These are phyloP conservation scores for Kwoniella pini DNA, from an alignment of 768 basidiomycete species.

Conservation along the genomic window DNA sequence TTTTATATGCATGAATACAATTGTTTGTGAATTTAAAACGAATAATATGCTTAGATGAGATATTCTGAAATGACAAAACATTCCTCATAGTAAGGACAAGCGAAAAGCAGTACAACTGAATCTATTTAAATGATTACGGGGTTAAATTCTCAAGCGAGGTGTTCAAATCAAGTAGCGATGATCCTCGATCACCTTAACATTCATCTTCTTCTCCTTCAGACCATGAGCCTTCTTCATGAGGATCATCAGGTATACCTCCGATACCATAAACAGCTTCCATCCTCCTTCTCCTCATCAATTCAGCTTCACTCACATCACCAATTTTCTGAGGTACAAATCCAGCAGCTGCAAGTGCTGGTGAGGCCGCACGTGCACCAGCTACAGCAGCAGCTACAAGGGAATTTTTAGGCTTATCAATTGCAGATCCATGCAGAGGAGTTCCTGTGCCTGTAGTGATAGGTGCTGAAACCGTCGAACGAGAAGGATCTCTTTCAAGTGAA, in stretches of 20 bases:
- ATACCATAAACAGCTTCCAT: constrained; percentile 58
- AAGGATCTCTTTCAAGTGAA: neutral
- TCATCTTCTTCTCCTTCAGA: constrained; percentile 23
- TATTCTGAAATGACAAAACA: too few species aligned
- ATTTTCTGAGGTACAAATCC: constrained; percentile 40
- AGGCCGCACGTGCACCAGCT: constrained; percentile 66
- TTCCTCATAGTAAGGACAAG: too few species aligned
- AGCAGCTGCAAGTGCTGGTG: constrained; percentile 40
- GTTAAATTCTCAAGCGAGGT: too few species aligned
- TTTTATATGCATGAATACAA: too few species aligned
- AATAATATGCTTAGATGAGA: too few species aligned
- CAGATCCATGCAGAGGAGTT: neutral
- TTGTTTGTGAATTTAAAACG: too few species aligned
- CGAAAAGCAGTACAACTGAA: too few species aligned
- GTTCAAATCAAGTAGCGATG: too few species aligned
- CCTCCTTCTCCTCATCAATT: constrained; percentile 62
- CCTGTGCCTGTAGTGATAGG: neutral
- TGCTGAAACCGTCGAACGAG: neutral
- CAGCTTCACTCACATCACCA: constrained; percentile 71
- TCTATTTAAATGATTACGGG: too few species aligned
- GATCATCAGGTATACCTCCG: constrained; percentile 28
- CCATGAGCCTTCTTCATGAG: constrained; percentile 24
- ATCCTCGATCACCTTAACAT: neutral
- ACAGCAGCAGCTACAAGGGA: constrained; percentile 62
- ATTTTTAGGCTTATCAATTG: constrained; percentile 23